Base-by-base conservation (phyloP, 2,329 filamentous ascomycete genomes). In the Ophiocordyceps polyrhachis-furcata region DNA sequence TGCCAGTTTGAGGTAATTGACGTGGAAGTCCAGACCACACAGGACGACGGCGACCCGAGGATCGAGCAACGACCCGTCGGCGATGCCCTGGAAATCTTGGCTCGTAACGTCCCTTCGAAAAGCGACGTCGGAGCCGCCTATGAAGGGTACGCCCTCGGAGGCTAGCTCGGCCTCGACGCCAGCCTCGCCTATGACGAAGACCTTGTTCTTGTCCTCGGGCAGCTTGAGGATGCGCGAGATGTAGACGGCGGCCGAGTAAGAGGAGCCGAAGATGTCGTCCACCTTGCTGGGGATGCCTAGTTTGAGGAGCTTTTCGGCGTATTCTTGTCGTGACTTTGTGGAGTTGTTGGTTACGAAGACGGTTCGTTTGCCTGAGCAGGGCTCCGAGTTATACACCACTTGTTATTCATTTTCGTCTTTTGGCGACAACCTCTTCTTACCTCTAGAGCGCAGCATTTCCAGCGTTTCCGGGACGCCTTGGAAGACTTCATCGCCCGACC, bases 261-360 rank as follows among this genome's bases (percentile, higher is more conserved):
- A 83, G 9, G 89, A 94, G 49, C 85, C 87, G 59, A 98, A 98
- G 52, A 98, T 83, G 66, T 98, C 91, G 58, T 96, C 86, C 40
- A 82, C 76, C 47, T 75, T 70, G 53, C 77, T 79, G 1, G 82
- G 80, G 55, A 98, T 94, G 42, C 82, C 83, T 59, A 95, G 73
- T 45, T 67, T 67, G 42, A 82, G 76, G 48, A 98, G 80, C 59
- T 96, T 98, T 68, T 89, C 86, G 61, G 83, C 81, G 65, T 98
- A 98, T 60, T 95, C 87, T 43, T 74, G 69, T 46, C 91, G 82
- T 12, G 89, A 94, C 62, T 98, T 98, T 46, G 91, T 96, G 57
- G 87, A 95, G 68, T 98, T 98, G 68, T 98, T 98, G 38, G 91
- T 98, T 44, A 98, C 91, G 58, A 98, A 98, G 45, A 98, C 79